Conservation (phyloP, 2,329 filamentous ascomycete species). For the Neodidymelliopsis sp. region DNA sequence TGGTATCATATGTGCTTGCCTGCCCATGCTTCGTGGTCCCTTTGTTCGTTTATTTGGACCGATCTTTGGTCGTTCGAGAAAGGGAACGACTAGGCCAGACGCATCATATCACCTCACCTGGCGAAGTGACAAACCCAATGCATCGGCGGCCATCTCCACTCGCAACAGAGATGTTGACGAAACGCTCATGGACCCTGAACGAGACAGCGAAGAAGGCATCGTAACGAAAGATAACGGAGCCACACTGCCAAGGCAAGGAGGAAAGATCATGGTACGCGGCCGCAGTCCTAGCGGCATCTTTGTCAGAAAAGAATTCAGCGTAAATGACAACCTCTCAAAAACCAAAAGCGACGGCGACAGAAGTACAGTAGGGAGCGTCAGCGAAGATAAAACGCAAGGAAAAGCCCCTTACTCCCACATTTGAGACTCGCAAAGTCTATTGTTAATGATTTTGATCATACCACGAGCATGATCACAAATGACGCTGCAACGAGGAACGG, state of each 20-base stretch:
- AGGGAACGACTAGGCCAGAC: conserved; percentile 8
- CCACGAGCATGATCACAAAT: neutral
- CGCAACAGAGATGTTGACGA: conserved; percentile 17
- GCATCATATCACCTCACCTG: conserved; percentile 22
- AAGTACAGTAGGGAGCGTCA: conserved; percentile 17
- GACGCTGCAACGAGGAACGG: neutral
- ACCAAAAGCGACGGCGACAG: conserved; percentile 16
- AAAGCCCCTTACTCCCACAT: conserved; percentile 26
- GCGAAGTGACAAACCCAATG: conserved; percentile 13
- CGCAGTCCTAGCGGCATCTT: conserved; percentile 25
- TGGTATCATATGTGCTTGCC: conserved; percentile 32
- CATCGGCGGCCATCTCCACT: conserved; percentile 7
- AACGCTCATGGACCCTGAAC: conserved; percentile 16
- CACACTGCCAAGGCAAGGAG: neutral
- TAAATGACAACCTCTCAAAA: conserved; percentile 17
- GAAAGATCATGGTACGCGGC: neutral
- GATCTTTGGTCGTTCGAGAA: conserved; percentile 25
- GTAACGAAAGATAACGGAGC: neutral
- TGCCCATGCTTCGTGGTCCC: conserved; percentile 34
- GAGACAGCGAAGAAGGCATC: conserved; percentile 29
- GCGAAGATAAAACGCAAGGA: conserved; percentile 21
- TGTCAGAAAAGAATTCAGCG: conserved; percentile 32
- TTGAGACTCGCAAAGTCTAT: conserved; percentile 1
- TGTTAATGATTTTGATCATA: neutral
- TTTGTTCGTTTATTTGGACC: conserved; percentile 32